Base-by-base conservation (phyloP, 192 early-diverging fungal species). In the Backusella sp. region DNA sequence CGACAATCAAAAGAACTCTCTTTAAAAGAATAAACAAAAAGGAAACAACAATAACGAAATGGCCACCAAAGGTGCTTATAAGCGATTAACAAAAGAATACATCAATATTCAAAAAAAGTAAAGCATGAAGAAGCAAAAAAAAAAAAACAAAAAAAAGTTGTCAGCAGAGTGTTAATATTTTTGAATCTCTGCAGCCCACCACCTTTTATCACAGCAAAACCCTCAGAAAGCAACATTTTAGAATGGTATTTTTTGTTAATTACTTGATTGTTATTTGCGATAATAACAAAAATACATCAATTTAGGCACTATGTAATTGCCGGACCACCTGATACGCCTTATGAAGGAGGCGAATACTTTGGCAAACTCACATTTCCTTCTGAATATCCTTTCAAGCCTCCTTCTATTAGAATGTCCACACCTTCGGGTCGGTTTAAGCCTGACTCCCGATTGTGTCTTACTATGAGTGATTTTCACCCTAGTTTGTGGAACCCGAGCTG, bases 401-500 rank as follows among this genome's bases (percentile, higher is more conserved):
- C 94, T 19, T 84, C 91, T 7, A 94, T 95, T 67, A 86, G 93
- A 73, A 95, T 96, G 92, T 86, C 88, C 62, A 96, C 94, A 67
- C 93, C 90, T 17, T 89, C 86, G 56, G 96, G 96, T 56, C 92
- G 98, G 30, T 99, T 99, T 77, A 92, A 96, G 77, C 91, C 91
- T 19, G 94, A 98, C 80, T 94, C 93, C 68, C 86, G 93, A 74
- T 91, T 99, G n/a, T 99, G 98, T 80, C 85, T 97, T 75, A 96
- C 95, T 74, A 99, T 99, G 97, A 94, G 92, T 75, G 96, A 98
- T 87, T 98, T 97, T 84, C 95, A 95, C 75, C 94, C 92, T 41
- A 90, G 89, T 79, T 87, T 92, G 39, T 99, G 97, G 97, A 99
- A 98, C 77, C 97, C 97, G 7, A 93, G 94, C 67, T 98, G 98